A percentile compares a stretch with the other conserved stretches of the same genome.
phyloP scores from a whole-genome alignment of 768 basidiomycete species.

The Podaxis sp. region DNA sequence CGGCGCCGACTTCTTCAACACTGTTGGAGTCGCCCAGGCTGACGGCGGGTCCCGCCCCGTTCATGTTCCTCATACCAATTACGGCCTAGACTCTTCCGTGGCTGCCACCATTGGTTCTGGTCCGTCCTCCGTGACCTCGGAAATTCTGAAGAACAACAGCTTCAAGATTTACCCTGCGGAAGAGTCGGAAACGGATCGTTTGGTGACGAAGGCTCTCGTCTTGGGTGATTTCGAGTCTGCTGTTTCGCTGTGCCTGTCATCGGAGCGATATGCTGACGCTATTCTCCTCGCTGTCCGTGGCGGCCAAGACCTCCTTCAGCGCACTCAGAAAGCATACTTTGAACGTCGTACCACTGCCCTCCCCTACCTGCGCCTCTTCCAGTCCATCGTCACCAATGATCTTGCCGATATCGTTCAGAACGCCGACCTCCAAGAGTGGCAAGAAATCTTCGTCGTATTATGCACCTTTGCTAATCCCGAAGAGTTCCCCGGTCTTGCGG shows the following conservation, averaged over 20 bases:
- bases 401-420: slow-evolving; percentile 94
- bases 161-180: slow-evolving; percentile 91
- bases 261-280: slow-evolving; percentile 91
- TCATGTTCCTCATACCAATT: slow-evolving; percentile 76
- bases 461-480: slow-evolving; percentile 89
- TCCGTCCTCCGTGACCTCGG: slow-evolving; percentile 78
- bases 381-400: slow-evolving; percentile 91
- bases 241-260: slow-evolving; percentile 86
- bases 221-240: slow-evolving; percentile 95
- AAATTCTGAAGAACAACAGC: slow-evolving; percentile 70
- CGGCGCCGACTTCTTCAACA: slow-evolving; percentile 88
- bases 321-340: slow-evolving; percentile 93
- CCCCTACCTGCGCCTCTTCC: slow-evolving; percentile 92
- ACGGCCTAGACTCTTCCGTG: slow-evolving; percentile 83
- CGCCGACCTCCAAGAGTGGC: slow-evolving; percentile 93
- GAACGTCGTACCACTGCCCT: slow-evolving; percentile 71
- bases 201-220: slow-evolving; percentile 91
- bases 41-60: slow-evolving; percentile 42
- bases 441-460: slow-evolving; percentile 93
- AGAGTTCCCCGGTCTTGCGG: slow-evolving; percentile 85
- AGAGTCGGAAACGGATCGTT: slow-evolving; percentile 82
- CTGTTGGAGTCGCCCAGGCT: slow-evolving; percentile 57
- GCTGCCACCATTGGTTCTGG: slow-evolving; percentile 95
- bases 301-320: slow-evolving; percentile 80
- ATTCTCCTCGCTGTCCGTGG: slow-evolving; percentile 92